Evolutionary conservation across 331 rosid genomes (phyloP).

Genomic region (Malus hybrid): DNA sequence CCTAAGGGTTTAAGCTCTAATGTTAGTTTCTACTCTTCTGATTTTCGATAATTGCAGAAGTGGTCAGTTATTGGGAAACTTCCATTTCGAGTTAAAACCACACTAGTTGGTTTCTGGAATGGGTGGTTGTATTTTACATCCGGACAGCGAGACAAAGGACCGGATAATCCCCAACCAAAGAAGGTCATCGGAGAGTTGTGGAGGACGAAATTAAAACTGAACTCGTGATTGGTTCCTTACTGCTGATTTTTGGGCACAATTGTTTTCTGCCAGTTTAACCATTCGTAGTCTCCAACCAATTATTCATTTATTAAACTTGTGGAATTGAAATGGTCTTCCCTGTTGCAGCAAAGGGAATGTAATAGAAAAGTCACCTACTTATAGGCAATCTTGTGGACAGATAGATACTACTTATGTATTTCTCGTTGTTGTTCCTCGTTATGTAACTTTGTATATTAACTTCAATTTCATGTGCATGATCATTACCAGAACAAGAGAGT

Average conservation of each 20-base stretch:
- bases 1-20: not conserved
- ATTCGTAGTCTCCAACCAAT: not conserved
- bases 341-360: slow-evolving; percentile 42
- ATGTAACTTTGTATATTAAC: not conserved
- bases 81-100: slow-evolving; percentile 90
- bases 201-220: slow-evolving; percentile 68
- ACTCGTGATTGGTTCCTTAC: slow-evolving; percentile 13
- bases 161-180: slow-evolving; percentile 80
- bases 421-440: not conserved
- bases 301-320: slow-evolving; percentile 10
- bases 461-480: not conserved
- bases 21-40: not conserved
- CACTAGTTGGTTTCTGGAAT: slow-evolving; percentile 78
- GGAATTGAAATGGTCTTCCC: not conserved
- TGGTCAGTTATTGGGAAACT: slow-evolving; percentile 90
- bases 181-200: slow-evolving; percentile 73
- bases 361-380: slow-evolving; percentile 3
- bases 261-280: not conserved
- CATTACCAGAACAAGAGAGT: no score
- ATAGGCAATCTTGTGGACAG: not conserved
- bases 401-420: not conserved
- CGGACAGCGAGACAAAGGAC: slow-evolving; percentile 86
- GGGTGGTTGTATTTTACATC: slow-evolving; percentile 94
- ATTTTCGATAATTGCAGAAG: slow-evolving; percentile 42
- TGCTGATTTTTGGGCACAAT: not conserved